Evolutionary conservation across 2,329 filamentous ascomycete species (phyloP).

Genomic region (Neopestalotiopsis clavispora): DNA sequence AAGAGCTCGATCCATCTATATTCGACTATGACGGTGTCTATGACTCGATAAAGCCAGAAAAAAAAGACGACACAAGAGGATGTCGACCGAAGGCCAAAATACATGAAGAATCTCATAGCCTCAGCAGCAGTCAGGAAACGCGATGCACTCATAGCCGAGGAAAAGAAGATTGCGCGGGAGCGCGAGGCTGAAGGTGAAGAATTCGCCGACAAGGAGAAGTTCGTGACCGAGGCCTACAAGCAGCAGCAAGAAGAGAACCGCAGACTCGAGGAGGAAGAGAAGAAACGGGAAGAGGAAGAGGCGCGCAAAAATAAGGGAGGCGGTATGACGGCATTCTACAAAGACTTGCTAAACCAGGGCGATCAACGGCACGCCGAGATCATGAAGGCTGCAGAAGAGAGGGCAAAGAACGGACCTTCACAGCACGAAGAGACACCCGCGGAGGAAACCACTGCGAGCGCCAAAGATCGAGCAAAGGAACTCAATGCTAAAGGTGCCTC

Average conservation of each 20-base stretch:
- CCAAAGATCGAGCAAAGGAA: constrained; percentile 69
- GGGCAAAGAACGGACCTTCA: constrained; percentile 45
- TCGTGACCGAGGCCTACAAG: constrained; percentile 84
- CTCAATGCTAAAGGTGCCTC: constrained; percentile 65
- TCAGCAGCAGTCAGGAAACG: constrained; percentile 79
- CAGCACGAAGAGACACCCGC: constrained; percentile 39
- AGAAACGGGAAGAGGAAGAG: constrained; percentile 66
- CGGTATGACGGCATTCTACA: constrained; percentile 83
- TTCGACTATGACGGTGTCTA: constrained; percentile 88
- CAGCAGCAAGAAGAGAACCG: constrained; percentile 78
- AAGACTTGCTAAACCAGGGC: constrained; percentile 71
- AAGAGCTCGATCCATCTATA: constrained; percentile 72
- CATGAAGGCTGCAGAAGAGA: constrained; percentile 68
- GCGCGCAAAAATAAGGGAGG: constrained; percentile 66
- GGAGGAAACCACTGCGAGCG: constrained; percentile 54
- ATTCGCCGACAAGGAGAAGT: constrained; percentile 83
- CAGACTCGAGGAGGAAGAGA: constrained; percentile 74
- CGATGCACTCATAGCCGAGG: constrained; percentile 77
- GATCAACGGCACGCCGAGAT: constrained; percentile 73
- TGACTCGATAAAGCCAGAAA: constrained; percentile 73
- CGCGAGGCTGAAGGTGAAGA: constrained; percentile 81
- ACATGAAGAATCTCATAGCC: constrained; percentile 76
- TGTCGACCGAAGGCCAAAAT: constrained; percentile 71
- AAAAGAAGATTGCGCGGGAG: constrained; percentile 79
- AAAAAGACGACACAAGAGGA: constrained; percentile 57